Conservation (phyloP, 441 rosid genomes). For the Cnidoscolus chayamansa region DNA sequence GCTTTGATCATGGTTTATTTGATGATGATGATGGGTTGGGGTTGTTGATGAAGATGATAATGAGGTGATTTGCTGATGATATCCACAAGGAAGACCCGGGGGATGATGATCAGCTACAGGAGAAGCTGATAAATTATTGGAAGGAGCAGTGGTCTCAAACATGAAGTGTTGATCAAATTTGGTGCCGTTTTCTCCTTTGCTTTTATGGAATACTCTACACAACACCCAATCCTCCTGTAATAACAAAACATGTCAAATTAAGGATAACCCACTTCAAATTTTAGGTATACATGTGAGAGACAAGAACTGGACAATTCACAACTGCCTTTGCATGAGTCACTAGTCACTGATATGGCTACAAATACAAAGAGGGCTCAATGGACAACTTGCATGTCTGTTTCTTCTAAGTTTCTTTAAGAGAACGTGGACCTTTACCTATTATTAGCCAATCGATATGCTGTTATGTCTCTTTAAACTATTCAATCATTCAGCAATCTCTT, state of each 20-base stretch:
- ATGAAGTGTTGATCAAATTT: conserved; percentile 31
- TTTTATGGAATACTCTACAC: conserved; percentile 82
- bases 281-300: neutral
- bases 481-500: neutral
- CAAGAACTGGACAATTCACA: neutral
- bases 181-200: conserved; percentile 38
- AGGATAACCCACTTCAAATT: too few species aligned
- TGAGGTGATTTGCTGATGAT: conserved; percentile 31
- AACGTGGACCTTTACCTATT: neutral
- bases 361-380: neutral
- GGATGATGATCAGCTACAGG: conserved; percentile 16
- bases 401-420: neutral
- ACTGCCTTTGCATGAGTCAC: neutral
- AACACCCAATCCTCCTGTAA: conserved; percentile 94
- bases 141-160: conserved; percentile 35
- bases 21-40: conserved; percentile 19
- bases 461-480: neutral
- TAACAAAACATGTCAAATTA: neutral
- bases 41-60: conserved; percentile 34
- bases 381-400: conserved; percentile 5
- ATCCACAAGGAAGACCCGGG: conserved; percentile 26
- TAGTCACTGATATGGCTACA: neutral
- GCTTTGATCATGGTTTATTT: conserved; percentile 28
- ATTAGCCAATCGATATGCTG: neutral
- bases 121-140: conserved; percentile 22